Evolutionary conservation across 306 rosid species (phyloP).

Genomic region (Comarum palustre): DNA sequence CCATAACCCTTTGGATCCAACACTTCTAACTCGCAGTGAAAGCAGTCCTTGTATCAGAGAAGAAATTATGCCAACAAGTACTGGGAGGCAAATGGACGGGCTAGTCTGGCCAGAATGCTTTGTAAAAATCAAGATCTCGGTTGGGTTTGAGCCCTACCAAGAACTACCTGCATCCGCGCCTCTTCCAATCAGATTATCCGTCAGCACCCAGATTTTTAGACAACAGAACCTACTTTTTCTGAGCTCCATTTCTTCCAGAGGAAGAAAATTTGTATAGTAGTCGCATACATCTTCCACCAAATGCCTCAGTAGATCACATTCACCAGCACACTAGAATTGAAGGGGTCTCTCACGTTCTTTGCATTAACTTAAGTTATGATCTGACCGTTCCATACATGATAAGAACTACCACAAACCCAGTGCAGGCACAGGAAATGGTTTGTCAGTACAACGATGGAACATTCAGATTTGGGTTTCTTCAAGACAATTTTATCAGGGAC

Average conservation of each 20-base stretch:
- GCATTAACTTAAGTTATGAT: conserved; percentile 67
- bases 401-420: conserved; percentile 43
- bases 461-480: conserved; percentile 84
- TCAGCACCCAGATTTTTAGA: conserved; percentile 66
- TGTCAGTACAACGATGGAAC: conserved; percentile 80
- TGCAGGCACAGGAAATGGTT: conserved; percentile 73
- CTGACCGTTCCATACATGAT: conserved; percentile 57
- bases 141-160: no score
- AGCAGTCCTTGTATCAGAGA: conserved; percentile 65
- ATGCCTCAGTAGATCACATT: conserved; percentile 33
- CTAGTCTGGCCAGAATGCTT: conserved; percentile 76
- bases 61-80: conserved; percentile 53
- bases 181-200: conserved; percentile 4
- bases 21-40: conserved; percentile 65
- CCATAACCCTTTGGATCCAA: conserved; percentile 73
- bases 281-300: conserved; percentile 66
- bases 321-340: conserved; percentile 43
- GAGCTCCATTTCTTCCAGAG: conserved; percentile 68
- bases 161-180: no score
- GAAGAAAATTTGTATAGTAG: conserved; percentile 59
- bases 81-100: conserved; percentile 63
- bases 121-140: conserved; percentile 62
- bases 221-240: conserved; percentile 44
- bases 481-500: conserved; percentile 72
- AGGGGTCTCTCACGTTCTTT: conserved; percentile 55